Evolutionary conservation across 2,329 filamentous ascomycete species (phyloP).

Genomic region (Aaosphaeria arxii): DNA sequence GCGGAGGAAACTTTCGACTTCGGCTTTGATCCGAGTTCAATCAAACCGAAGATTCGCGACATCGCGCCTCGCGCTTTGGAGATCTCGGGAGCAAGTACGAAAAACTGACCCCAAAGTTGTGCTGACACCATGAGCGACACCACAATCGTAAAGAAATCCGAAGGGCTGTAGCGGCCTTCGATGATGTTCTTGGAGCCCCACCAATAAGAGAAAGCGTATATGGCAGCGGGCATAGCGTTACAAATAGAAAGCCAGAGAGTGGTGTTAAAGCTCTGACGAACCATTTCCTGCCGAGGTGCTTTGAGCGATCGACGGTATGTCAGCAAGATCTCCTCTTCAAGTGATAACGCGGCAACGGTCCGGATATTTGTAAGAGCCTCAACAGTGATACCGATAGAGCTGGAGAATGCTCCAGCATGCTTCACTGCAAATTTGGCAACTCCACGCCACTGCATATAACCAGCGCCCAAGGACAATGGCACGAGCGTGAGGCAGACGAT

Average conservation of each 20-base stretch:
- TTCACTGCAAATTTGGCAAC: conserved; percentile 58
- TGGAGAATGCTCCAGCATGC: conserved; percentile 50
- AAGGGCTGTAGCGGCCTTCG: conserved; percentile 61
- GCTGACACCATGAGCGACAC: conserved; percentile 70
- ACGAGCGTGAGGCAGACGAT: conserved; percentile 68
- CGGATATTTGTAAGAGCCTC: conserved; percentile 54
- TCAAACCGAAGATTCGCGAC: conserved; percentile 73
- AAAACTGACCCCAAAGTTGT: conserved; percentile 71
- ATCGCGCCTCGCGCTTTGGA: conserved; percentile 63
- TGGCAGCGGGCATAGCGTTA: conserved; percentile 61
- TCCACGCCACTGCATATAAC: conserved; percentile 65
- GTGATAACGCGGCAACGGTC: conserved; percentile 50
- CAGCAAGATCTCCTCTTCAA: conserved; percentile 48
- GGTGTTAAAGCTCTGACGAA: conserved; percentile 48
- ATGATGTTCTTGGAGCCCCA: conserved; percentile 73
- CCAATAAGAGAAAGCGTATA: conserved; percentile 77
- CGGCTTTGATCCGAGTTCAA: conserved; percentile 26
- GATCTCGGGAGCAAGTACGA: conserved; percentile 72
- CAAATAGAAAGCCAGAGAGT: conserved; percentile 62
- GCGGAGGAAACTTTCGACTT: conserved; percentile 1
- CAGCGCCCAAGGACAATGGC: conserved; percentile 65
- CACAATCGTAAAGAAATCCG: conserved; percentile 73
- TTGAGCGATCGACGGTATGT: conserved; percentile 46
- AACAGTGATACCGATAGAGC: conserved; percentile 50
- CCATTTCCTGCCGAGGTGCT: conserved; percentile 49